Base-by-base conservation (phyloP, 495 filamentous ascomycete genomes). In the Rostrohypoxylon terebratum region DNA sequence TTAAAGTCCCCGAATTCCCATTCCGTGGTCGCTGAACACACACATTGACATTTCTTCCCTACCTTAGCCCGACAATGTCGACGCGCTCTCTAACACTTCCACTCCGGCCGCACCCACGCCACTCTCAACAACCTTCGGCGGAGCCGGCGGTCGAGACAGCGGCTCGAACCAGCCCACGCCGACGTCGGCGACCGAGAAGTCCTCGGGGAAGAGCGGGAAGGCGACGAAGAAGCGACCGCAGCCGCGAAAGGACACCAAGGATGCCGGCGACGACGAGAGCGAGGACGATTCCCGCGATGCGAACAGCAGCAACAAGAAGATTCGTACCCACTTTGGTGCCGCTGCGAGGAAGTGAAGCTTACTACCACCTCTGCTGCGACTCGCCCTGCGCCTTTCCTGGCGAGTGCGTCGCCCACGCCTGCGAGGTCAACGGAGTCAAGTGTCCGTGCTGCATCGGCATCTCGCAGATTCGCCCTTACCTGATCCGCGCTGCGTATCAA, bases 321-420 rank as follows among this genome's bases (percentile, higher is more conserved):
- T 81, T 0, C 78, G 84, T 50, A 86, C 85, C 2, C 82, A 83
- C 57, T 86, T 86, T 74, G 83, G 84, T n/a, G 82, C 80, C 18
- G 75, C 74, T 16, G 75, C 74, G 14, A 77, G 84, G 51, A 88
- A 87, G 71, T 86, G 69, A 78, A 8, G 2, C 9, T 16, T 18
- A n/a, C 40, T n/a, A n/a, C 14, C 11, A 42, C 13, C 14, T 4
- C 38, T 42, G 14, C 38, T 14, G 13, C 34, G 34, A 10, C 34
- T 14, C 14, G 4, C 38, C 38, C 13, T 34, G 3, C 16, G 47
- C 9, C 0, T 11, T 51, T 40, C 33, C 33, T 1, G 11, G 10
- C 38, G 34, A 9, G 10, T 40, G 21, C 34, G 13, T 9, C 18
- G 11, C 34, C 11, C 9, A 38, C 34, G 34, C 34, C 34, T 13